Percentiles rank a stretch among this genome's conserved stretches.
phyloP scores from a whole-genome alignment of 108 stramenopile species.

The Cyclotella sp. region DNA sequence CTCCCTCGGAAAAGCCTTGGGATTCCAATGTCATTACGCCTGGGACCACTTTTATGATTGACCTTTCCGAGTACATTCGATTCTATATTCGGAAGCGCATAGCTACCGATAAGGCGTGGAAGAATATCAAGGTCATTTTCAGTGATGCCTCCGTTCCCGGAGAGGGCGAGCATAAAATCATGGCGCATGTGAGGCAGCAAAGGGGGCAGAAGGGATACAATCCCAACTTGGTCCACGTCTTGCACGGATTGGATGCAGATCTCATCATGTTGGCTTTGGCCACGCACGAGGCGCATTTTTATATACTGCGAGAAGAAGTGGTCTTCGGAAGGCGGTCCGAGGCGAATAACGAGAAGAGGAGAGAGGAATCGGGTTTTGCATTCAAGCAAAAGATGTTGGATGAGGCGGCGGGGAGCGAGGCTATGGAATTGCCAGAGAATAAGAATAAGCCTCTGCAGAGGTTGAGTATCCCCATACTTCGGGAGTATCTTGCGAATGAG shows the following conservation, averaged over 20 bases:
- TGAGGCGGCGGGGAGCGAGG: conserved; percentile 74
- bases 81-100: conserved; percentile 93
- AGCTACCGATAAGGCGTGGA: conserved; percentile 92
- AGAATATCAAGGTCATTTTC: conserved; percentile 89
- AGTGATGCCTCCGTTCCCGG: conserved; percentile 97
- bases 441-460: conserved; percentile 79
- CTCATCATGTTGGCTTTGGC: conserved; percentile 99
- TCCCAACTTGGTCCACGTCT: conserved; percentile 94
- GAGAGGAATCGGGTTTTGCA: conserved; percentile 74
- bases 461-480: conserved; percentile 88
- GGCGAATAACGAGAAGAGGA: conserved; percentile 69
- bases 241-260: conserved; percentile 99
- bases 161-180: conserved; percentile 99
- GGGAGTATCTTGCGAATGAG: conserved; percentile 94
- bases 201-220: conserved; percentile 94
- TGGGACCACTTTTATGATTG: conserved; percentile 97
- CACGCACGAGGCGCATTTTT: conserved; percentile 98
- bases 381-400: conserved; percentile 76
- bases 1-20: conserved; percentile 85
- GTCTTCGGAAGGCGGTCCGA: conserved; percentile 80
- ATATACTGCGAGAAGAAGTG: conserved; percentile 95
- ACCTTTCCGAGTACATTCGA: conserved; percentile 84
- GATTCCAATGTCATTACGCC: conserved; percentile 99
- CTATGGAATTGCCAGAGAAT: conserved; percentile 84
- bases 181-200: conserved; percentile 92